Evolutionary conservation across 257 asterid species (phyloP).

Genomic region (Avicennia marina): DNA sequence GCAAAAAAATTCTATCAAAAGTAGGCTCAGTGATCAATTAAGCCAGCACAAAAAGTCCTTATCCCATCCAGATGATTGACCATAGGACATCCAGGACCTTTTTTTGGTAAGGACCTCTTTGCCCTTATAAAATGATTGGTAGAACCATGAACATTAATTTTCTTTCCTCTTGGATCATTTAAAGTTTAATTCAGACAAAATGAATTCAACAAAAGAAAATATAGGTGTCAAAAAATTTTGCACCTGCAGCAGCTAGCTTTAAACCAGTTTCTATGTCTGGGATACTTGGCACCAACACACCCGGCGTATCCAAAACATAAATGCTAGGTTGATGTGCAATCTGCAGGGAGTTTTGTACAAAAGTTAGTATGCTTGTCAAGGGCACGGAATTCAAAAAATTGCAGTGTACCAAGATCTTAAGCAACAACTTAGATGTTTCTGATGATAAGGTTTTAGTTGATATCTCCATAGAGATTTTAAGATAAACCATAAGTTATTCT

Average conservation of each 20-base stretch:
- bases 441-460: not conserved
- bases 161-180: too few species aligned
- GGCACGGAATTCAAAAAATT: not conserved
- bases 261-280: slow-evolving; percentile 81
- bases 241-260: slow-evolving; percentile 94
- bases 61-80: not conserved
- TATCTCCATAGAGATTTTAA: too few species aligned
- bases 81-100: too few species aligned
- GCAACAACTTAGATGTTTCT: not conserved
- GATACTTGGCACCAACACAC: slow-evolving; percentile 91
- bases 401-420: not conserved
- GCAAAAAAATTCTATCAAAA: too few species aligned
- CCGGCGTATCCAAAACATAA: slow-evolving; percentile 91
- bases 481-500: too few species aligned
- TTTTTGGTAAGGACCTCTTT: too few species aligned
- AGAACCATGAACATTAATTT: not conserved
- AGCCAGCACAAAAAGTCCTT: not conserved
- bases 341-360: slow-evolving; percentile 28
- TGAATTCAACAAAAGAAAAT: not conserved
- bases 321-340: slow-evolving; percentile 93
- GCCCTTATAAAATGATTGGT: not conserved
- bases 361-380: slow-evolving; percentile 6
- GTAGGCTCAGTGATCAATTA: too few species aligned
- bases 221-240: not conserved
- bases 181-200: too few species aligned